Percentiles rank a stretch among this genome's conserved stretches.
These are phyloP conservation scores for Ustilago tritici DNA, from an alignment of 1,284 basidiomycete genomes.

Conservation along the genomic window DNA sequence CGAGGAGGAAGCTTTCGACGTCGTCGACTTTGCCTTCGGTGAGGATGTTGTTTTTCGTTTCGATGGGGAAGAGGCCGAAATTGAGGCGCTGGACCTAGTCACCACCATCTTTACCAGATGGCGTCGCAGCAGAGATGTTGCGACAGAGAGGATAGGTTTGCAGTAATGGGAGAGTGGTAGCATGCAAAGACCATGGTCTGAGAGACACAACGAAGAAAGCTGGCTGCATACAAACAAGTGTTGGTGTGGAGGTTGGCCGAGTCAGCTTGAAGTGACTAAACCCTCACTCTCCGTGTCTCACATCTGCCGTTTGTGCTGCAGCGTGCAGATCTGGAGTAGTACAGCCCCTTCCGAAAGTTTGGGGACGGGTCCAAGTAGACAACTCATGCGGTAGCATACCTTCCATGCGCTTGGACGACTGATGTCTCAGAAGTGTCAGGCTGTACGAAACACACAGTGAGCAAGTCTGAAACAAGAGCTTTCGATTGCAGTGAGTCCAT, in stretches of 20 bases:
- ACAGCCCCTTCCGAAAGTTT: too few relatives aligned
- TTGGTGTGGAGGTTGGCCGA: slow-evolving; percentile 34
- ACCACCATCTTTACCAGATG: slow-evolving; percentile 13
- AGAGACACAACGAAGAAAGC: background rate
- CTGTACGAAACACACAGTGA: too few relatives aligned
- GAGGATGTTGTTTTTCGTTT: background rate
- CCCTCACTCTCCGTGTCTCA: background rate
- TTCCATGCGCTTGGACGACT: too few relatives aligned
- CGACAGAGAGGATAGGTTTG: background rate
- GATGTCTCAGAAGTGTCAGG: too few relatives aligned
- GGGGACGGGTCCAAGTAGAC: too few relatives aligned
- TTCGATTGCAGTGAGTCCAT: too few relatives aligned
- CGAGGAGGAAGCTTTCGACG: background rate
- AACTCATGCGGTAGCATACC: too few relatives aligned
- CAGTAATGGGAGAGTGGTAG: too few relatives aligned
- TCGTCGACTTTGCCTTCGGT: background rate
- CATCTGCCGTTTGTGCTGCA: background rate
- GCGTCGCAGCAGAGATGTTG: background rate
- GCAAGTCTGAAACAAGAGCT: too few relatives aligned
- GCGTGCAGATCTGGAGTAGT: background rate
- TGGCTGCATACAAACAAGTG: slow-evolving; percentile 9
- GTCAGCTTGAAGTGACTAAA: slow-evolving; percentile 4
- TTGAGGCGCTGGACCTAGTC: slow-evolving; percentile 17
- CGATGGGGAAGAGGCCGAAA: background rate
- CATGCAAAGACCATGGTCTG: too few relatives aligned